Percentiles rank a stretch among this genome's conserved stretches.
These are phyloP conservation scores for Populus hybrid DNA, from an alignment of 441 rosid genomes.

Conservation along the genomic window DNA sequence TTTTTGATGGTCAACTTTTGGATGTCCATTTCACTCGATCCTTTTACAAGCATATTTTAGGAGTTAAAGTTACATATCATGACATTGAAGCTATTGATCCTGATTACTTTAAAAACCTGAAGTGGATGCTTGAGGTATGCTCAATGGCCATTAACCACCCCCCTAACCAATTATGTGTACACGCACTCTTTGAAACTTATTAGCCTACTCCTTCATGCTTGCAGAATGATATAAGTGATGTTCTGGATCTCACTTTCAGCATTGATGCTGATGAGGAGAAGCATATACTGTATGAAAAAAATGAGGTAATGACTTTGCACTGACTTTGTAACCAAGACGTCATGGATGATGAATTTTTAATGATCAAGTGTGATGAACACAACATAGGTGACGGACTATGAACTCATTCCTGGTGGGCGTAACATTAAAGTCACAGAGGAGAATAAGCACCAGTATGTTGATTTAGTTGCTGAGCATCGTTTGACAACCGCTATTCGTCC, in stretches of 20 bases:
- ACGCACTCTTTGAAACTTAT: neutral
- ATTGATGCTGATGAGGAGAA: conserved; percentile 98
- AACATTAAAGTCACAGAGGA: conserved; percentile 88
- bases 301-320: conserved; percentile 44
- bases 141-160: neutral
- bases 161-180: neutral
- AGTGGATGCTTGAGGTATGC: conserved; percentile 98
- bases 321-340: neutral
- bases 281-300: conserved; percentile 73
- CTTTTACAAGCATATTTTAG: conserved; percentile 93
- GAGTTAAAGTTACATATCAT: conserved; percentile 85
- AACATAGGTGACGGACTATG: conserved; percentile 88
- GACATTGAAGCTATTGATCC: conserved; percentile 99
- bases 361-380: conserved; percentile 12
- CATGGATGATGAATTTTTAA: neutral
- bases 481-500: conserved; percentile 96
- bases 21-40: conserved; percentile 98
- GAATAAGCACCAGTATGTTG: conserved; percentile 86
- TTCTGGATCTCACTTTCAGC: conserved; percentile 83
- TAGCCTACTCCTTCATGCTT: conserved; percentile 16
- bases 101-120: conserved; percentile 71
- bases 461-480: conserved; percentile 84
- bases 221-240: conserved; percentile 89
- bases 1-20: conserved; percentile 88
- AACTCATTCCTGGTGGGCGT: conserved; percentile 84